Evolutionary conservation across 73 alveolate species (phyloP).

Genomic region (Paramecium pentaurelia): DNA sequence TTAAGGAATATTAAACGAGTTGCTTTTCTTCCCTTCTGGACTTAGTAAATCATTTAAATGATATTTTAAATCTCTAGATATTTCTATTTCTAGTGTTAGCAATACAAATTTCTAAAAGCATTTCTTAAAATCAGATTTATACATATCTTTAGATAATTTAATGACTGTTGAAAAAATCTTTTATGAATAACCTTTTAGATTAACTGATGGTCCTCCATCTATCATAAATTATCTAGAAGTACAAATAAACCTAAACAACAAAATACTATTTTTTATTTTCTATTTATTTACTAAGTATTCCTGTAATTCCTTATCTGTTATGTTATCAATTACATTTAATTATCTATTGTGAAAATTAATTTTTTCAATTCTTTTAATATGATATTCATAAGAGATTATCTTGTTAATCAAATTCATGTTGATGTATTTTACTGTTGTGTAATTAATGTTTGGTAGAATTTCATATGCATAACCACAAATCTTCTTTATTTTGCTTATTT

Average conservation of each 20-base stretch:
- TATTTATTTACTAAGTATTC: background rate
- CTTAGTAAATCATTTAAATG: background rate
- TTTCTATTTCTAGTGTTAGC: background rate
- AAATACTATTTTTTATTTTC: background rate
- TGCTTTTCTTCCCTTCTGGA: background rate
- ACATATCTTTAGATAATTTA: background rate
- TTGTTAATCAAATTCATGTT: background rate
- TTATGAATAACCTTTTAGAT: background rate
- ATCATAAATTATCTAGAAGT: background rate
- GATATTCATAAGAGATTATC: background rate
- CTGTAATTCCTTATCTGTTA: background rate
- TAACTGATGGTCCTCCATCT: background rate
- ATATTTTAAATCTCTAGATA: background rate
- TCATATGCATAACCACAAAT: background rate
- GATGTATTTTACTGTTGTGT: background rate
- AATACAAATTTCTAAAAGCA: background rate
- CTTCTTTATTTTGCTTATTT: background rate
- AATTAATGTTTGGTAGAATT: background rate
- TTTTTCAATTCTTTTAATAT: background rate
- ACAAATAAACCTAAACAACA: background rate
- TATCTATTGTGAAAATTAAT: background rate
- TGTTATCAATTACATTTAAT: background rate
- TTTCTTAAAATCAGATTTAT: background rate
- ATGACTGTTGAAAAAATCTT: background rate
- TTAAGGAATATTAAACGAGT: background rate